Evolutionary conservation across 163 green algal genomes (phyloP), one percentile per base, ranked within the genome.

Genomic region (Chlorella variabilis): DNA sequence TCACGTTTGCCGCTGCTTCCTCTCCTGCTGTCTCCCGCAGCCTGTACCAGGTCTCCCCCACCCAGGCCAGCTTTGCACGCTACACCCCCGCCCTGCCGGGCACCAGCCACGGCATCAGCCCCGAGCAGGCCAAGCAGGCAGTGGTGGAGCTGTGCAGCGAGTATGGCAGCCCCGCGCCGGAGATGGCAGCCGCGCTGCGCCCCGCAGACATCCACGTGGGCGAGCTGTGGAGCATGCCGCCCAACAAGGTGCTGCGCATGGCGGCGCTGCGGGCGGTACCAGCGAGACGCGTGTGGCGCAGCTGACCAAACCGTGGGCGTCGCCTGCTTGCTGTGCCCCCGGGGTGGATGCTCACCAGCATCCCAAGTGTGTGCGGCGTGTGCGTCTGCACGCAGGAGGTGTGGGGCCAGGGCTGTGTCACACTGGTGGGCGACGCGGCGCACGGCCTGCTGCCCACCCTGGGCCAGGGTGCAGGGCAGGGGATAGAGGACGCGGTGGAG

Each of bases 361-460:
- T 27, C n/a, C 59, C 45, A 54, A 11, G 11, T 54, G 11, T 23
- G 45, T 54, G 45, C 11, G 11, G 45, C 45, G 11, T 54, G 45
- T 54, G 11, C 45, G 15, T 54, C 45, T 54, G 45, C 45, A 3
- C 23, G 11, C 71, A 87, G 21, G 77, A 62, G 0, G n/a, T 51
- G 15, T 87, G 83, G 87, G 87, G 87, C n/a, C 17, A 11, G 2
- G 87, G 87, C 29, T 77, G 61, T 25, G 80, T 91, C 4, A 91
- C 85, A 3, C 81, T 90, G 17, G 62, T 86, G 1, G 88, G 88
- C 2, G 86, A 91, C 49, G 85, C 85, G 2, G 88, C 85, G 20
- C 88, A 91, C 45, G 76, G 68, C 20, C 11, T 88, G 63, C 80
- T 82, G 1, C 84, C 84, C 45, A 85, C 78, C 42, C 69, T 77